A percentile compares a stretch with the other conserved stretches of the same genome.
Conservation (phyloP, 2,329 filamentous ascomycete species). For the Hyphodiscus sp. region DNA sequence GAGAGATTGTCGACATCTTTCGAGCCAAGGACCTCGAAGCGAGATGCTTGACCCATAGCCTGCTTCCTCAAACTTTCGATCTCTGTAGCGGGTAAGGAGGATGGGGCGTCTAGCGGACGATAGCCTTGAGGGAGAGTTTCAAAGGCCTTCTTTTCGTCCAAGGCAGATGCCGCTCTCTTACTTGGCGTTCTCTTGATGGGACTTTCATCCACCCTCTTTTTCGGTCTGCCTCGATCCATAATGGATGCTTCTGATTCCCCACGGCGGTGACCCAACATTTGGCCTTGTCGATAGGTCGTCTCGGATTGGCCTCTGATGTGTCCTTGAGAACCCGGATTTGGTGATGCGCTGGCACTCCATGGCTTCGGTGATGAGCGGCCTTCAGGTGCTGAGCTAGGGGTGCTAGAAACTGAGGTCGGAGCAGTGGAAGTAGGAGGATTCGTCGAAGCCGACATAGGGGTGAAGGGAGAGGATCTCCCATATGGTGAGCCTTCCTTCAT, state of each 20-base stretch:
- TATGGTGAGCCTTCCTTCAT: slow-evolving; percentile 41
- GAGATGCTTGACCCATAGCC: slow-evolving; percentile 53
- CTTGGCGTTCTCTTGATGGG: slow-evolving; percentile 31
- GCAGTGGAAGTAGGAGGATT: slow-evolving; percentile 19
- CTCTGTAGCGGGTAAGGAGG: slow-evolving; percentile 43
- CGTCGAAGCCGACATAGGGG: slow-evolving; percentile 26
- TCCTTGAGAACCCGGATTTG: slow-evolving; percentile 5
- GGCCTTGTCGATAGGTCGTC: slow-evolving; percentile 15
- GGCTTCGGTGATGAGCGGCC: slow-evolving; percentile 22
- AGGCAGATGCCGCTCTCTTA: slow-evolving; percentile 1
- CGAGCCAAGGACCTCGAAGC: slow-evolving; percentile 57
- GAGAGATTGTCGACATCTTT: slow-evolving; percentile 61
- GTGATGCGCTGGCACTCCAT: slow-evolving; percentile 8
- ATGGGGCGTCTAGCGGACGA: slow-evolving; percentile 45
- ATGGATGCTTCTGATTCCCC: slow-evolving; percentile 52
- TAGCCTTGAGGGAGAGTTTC: slow-evolving; percentile 55
- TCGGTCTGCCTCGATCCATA: slow-evolving; percentile 56
- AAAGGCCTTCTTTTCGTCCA: slow-evolving; percentile 49
- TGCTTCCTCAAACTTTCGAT: slow-evolving; percentile 49
- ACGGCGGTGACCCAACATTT: slow-evolving; percentile 39
- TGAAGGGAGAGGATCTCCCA: slow-evolving; percentile 33
- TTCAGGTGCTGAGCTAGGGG: slow-evolving; percentile 13
- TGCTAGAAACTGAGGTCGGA: slow-evolving; percentile 18
- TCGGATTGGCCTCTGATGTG: slow-evolving; percentile 23
- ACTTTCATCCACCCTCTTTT: slow-evolving; percentile 42